These are phyloP conservation scores for Penicillium griseofulvum DNA, from an alignment of 2,329 filamentous ascomycete species.

Conservation along the genomic window DNA sequence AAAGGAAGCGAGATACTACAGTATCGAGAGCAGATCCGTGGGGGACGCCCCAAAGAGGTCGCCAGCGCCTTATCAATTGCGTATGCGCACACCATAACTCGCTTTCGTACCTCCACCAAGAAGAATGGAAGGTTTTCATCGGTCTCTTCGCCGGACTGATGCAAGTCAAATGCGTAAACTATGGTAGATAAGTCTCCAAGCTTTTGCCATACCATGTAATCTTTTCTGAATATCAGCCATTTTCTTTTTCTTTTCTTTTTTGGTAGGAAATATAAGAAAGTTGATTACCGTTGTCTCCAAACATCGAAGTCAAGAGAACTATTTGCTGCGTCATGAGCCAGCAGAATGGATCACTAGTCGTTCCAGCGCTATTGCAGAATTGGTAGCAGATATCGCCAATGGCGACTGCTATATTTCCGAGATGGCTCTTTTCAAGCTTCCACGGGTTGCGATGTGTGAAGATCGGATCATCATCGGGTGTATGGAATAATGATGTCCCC, in stretches of 20 bases:
- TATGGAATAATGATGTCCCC: slow-evolving; percentile 15
- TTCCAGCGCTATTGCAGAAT: slow-evolving; percentile 16
- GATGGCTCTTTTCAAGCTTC: slow-evolving; percentile 8
- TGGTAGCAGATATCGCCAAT: slow-evolving; percentile 19
- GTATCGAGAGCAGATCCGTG: slow-evolving; percentile 41
- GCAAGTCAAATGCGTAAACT: slow-evolving; percentile 46
- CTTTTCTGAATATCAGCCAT: slow-evolving; percentile 18
- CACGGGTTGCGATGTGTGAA: slow-evolving; percentile 4
- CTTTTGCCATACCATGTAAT: slow-evolving; percentile 45
- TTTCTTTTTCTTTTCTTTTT: neutral
- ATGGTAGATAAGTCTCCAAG: slow-evolving; percentile 46
- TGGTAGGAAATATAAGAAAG: neutral
- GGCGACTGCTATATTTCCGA: slow-evolving; percentile 11
- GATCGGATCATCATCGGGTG: slow-evolving; percentile 7
- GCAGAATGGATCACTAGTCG: slow-evolving; percentile 16
- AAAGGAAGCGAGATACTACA: slow-evolving; percentile 27
- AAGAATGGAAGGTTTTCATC: slow-evolving; percentile 30
- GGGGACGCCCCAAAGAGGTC: slow-evolving; percentile 48
- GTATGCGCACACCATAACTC: slow-evolving; percentile 41
- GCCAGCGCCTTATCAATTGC: slow-evolving; percentile 47
- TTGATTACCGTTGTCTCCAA: slow-evolving; percentile 15
- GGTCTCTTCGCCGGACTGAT: slow-evolving; percentile 29
- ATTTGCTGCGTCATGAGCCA: slow-evolving; percentile 17
- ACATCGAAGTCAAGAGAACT: slow-evolving; percentile 10
- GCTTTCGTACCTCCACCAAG: slow-evolving; percentile 36